phyloP scores from a whole-genome alignment of 2,329 filamentous ascomycete genomes.

The Pezicula rhizophila region DNA sequence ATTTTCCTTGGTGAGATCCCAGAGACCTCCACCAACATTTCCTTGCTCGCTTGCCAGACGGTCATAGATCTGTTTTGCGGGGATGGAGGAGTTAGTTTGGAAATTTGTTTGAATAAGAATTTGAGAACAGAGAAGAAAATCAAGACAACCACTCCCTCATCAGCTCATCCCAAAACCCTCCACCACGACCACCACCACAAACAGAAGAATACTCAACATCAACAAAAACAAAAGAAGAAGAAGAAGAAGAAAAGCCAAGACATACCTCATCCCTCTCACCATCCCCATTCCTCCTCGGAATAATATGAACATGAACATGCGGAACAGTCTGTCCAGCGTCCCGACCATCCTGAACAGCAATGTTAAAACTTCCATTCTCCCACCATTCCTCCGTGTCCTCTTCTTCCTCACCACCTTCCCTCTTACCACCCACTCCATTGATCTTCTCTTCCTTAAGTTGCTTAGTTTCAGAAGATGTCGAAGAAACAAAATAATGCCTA shows the following conservation, averaged over 20 bases:
- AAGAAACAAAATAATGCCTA: conserved; percentile 49
- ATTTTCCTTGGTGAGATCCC: conserved; percentile 38
- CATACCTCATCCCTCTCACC: conserved; percentile 52
- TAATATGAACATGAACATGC: conserved; percentile 90
- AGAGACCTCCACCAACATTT: conserved; percentile 68
- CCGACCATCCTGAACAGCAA: conserved; percentile 88
- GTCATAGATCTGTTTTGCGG: conserved; percentile 55
- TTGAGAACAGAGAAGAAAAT: no score
- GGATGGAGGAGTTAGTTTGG: no score
- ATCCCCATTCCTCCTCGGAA: conserved; percentile 60
- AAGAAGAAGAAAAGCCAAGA: no score
- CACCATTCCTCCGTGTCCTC: conserved; percentile 34
- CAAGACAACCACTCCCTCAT: no score
- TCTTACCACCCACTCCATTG: no score
- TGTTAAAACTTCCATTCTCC: conserved; percentile 66
- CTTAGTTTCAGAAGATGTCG: no score
- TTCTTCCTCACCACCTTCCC: conserved; percentile 28
- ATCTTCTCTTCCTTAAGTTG: no score
- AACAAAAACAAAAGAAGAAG: no score
- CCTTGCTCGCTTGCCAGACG: conserved; percentile 80
- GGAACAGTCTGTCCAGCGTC: conserved; percentile 91
- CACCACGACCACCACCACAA: no score
- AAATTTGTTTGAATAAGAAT: no score
- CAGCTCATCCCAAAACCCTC: no score
- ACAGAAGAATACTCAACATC: no score